Conservation (phyloP, 202 grass and related monocot genomes). For the Elaeis oleifera region DNA sequence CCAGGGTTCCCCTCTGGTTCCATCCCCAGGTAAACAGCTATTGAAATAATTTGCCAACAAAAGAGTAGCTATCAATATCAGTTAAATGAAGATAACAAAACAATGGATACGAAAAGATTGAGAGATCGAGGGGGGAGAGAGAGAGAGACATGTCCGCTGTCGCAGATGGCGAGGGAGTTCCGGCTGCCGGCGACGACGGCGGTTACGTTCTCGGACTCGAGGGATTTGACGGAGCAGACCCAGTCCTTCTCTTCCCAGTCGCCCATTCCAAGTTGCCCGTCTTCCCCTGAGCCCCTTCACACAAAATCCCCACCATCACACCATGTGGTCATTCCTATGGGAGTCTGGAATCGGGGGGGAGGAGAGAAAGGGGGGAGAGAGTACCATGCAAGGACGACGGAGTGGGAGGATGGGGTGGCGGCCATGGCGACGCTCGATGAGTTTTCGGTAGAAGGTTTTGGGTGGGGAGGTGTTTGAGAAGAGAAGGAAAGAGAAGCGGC, state of each 20-base stretch:
- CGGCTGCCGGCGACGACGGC: conserved; percentile 82
- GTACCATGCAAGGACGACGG: conserved; percentile 64
- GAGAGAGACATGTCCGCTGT: conserved; percentile 44
- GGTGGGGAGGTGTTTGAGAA: too few relatives aligned
- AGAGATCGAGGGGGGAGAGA: background rate
- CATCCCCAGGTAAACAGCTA: conserved; percentile 96
- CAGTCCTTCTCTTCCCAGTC: conserved; percentile 69
- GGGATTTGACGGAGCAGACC: conserved; percentile 33
- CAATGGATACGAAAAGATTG: background rate
- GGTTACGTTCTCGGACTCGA: conserved; percentile 42
- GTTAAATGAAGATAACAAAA: conserved; percentile 4
- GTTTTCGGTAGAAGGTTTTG: too few relatives aligned
- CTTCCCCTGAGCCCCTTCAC: conserved; percentile 77
- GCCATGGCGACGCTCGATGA: conserved; percentile 5
- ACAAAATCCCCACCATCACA: background rate
- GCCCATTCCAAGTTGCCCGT: conserved; percentile 82
- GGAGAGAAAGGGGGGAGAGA: background rate
- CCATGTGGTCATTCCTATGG: background rate
- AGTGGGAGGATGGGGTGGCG: conserved; percentile 19
- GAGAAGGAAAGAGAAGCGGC: too few relatives aligned
- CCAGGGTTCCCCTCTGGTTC: conserved; percentile 93
- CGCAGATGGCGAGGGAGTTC: conserved; percentile 92
- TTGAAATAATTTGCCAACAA: background rate
- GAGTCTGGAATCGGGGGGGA: background rate
- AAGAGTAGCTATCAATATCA: conserved; percentile 5